Conservation (phyloP, 1,284 basidiomycete genomes). For the Irpex sp. region DNA sequence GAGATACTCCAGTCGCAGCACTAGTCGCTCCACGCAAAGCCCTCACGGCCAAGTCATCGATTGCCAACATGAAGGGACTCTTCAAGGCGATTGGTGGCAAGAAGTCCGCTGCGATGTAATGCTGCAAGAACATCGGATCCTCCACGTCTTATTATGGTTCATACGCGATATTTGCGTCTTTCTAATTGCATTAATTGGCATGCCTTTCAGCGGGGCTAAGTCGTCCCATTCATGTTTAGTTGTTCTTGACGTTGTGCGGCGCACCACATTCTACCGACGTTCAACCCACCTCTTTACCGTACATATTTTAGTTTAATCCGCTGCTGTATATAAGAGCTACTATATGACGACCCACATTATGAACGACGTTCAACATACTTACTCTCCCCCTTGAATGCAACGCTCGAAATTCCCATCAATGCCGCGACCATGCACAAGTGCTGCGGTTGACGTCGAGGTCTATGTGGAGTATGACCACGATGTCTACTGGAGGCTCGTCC, state of each 20-base stretch:
- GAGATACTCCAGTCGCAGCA: not conserved
- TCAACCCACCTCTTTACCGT: constrained; percentile 2
- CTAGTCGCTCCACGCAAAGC: constrained; percentile 1
- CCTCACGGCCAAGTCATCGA: constrained; percentile 5
- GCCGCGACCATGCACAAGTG: too few species aligned
- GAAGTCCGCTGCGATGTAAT: constrained; percentile 5
- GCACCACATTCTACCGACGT: constrained; percentile 4
- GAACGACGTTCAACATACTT: too few species aligned
- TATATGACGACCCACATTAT: too few species aligned
- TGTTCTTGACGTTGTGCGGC: not conserved
- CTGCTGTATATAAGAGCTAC: not conserved
- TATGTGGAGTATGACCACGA: too few species aligned
- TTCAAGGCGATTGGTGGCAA: constrained; percentile 15
- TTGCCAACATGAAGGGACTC: constrained; percentile 14
- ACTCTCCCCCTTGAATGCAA: too few species aligned
- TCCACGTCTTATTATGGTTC: not conserved
- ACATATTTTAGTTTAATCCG: constrained; percentile 1
- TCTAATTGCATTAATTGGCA: not conserved
- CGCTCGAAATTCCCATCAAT: too few species aligned
- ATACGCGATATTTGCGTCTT: not conserved
- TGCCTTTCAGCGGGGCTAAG: not conserved
- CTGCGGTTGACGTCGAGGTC: too few species aligned
- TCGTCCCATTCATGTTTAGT: constrained; percentile 1
- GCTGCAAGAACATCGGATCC: constrained; percentile 8
- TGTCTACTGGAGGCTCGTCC: too few species aligned